These are phyloP conservation scores for Colletotrichum scovillei DNA, from an alignment of 2,329 filamentous ascomycete genomes.

Conservation along the genomic window DNA sequence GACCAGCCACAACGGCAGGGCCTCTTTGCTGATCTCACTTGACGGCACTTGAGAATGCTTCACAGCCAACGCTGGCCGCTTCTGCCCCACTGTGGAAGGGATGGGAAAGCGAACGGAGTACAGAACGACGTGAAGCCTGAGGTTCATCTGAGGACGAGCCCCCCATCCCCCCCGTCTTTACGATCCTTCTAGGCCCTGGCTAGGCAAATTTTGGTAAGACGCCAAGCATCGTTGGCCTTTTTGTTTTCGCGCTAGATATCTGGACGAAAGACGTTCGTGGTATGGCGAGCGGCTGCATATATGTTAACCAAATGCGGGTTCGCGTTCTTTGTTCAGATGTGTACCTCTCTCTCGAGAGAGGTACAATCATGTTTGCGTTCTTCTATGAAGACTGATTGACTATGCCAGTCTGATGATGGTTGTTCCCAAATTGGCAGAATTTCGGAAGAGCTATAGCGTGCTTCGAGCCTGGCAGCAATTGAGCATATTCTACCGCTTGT, in stretches of 20 bases:
- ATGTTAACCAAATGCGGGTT: not conserved
- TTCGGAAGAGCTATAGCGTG: not conserved
- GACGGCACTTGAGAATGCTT: not conserved
- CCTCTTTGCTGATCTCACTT: not conserved
- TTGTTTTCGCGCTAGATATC: not conserved
- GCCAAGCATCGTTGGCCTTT: conserved; percentile 10
- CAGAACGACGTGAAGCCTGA: not conserved
- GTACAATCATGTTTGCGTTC: not conserved
- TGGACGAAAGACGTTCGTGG: not conserved
- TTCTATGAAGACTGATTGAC: not conserved
- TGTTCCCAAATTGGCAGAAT: not conserved
- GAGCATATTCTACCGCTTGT: not conserved
- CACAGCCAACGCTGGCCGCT: not conserved
- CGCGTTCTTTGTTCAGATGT: not conserved
- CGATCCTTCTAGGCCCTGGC: conserved; percentile 1
- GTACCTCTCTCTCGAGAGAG: not conserved
- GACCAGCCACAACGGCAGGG: not conserved
- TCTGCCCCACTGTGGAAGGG: not conserved
- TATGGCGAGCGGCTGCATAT: conserved; percentile 2
- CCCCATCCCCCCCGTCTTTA: not conserved
- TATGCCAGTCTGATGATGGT: not conserved
- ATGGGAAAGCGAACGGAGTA: not conserved
- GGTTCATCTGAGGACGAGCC: not conserved
- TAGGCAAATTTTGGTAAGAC: not conserved
- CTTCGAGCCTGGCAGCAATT: not conserved